Base-by-base conservation (phyloP, 2,329 filamentous ascomycete genomes). In the Didymella pinodella region DNA sequence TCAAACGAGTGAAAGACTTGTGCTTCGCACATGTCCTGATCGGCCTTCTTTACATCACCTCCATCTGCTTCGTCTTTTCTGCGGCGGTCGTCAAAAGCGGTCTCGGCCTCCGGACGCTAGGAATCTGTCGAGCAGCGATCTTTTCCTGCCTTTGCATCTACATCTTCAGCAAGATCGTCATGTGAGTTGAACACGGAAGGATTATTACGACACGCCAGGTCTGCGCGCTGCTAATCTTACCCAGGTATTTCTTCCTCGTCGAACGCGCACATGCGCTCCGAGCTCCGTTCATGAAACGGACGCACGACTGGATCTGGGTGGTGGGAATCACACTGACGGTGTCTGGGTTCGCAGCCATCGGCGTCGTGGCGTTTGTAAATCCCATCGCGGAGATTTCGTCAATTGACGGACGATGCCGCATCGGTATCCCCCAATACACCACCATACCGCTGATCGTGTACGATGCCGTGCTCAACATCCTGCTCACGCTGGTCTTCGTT, bases 181-280 rank as follows among this genome's bases (percentile, higher is more conserved):
- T 65, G 62, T 66, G 20, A 41, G 66, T 61, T 18, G 16, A 8
- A 20, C 5, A 41, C 3, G 7, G 10, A 20, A 25, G 3, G 8
- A 41, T 25, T 2, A 10, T 20, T 11, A 31, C 29, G 1, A 11
- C 10, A 11, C 10, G 29, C 11, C 29, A 11, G 7, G 1, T 29
- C 28, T 25, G 14, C 11, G 4, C 11, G n/a, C 18, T 7, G 40
- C 32, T 38, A 5, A 22, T 28, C 29, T 31, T 4, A 3, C 2
- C 7, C 22, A 76, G 75, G 66, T 79, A 80, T 53, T 59, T 79
- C 4, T 80, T 80, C 56, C 70, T 81, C 0, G 71, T 80, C 25
- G 79, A 81, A 57, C 69, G 79, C 25, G 71, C 73, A 10, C 78
- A 80, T 58, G 71, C 72, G 7, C 63, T 80, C 16, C 71, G 78